Evolutionary conservation across 192 early-diverging fungal species (phyloP).

Genomic region (Obelidium mucronatum): DNA sequence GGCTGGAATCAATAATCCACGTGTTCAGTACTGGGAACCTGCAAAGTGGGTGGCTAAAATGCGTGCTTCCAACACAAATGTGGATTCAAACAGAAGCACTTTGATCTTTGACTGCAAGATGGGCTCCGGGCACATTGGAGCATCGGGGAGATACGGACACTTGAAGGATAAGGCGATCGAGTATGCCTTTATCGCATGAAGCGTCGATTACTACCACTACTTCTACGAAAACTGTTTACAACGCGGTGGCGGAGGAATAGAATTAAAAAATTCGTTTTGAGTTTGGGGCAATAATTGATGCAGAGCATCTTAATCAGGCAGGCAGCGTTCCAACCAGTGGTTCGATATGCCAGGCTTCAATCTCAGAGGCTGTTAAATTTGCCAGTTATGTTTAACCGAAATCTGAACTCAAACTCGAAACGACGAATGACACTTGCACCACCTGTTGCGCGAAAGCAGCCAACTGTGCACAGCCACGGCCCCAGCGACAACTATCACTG

Average conservation of each 20-base stretch:
- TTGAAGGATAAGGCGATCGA: slow-evolving; percentile 52
- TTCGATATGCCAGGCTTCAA: too few species aligned
- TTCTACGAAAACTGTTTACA: too few species aligned
- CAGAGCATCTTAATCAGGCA: too few species aligned
- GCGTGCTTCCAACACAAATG: slow-evolving; percentile 47
- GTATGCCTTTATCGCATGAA: slow-evolving; percentile 53
- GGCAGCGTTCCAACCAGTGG: too few species aligned
- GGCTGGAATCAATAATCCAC: slow-evolving; percentile 85
- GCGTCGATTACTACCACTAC: too few species aligned
- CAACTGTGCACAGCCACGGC: slow-evolving; percentile 22
- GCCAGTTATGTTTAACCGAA: too few species aligned
- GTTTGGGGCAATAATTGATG: too few species aligned
- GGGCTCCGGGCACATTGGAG: slow-evolving; percentile 57
- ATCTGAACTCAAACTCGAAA: not conserved
- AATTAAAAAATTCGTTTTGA: too few species aligned
- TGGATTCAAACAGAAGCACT: slow-evolving; percentile 1
- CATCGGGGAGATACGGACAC: slow-evolving; percentile 53
- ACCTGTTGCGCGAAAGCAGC: slow-evolving; percentile 49
- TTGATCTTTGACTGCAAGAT: slow-evolving; percentile 58
- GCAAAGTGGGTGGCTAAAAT: slow-evolving; percentile 89
- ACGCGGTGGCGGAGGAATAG: too few species aligned
- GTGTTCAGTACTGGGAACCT: slow-evolving; percentile 88
- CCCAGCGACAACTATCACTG: slow-evolving; percentile 54
- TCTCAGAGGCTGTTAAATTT: too few species aligned
- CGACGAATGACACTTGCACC: not conserved